Evolutionary conservation across 768 basidiomycete genomes (phyloP).

Genomic region (Candolleomyces eurysporus): DNA sequence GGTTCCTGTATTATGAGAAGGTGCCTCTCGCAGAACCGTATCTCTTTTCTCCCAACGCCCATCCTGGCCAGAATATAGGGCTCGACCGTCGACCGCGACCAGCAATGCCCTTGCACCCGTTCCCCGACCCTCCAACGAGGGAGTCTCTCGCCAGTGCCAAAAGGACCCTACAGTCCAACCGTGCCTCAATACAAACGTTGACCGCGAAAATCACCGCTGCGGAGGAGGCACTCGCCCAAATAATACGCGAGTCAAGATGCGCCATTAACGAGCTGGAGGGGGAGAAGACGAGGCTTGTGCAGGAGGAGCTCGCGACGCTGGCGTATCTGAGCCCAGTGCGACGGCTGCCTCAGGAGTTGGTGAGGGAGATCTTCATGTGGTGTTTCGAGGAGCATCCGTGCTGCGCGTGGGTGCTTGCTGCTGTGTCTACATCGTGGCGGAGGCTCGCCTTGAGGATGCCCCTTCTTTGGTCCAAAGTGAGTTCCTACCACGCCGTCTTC

Average conservation of each 20-base stretch:
- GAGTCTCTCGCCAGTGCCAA: constrained; percentile 53
- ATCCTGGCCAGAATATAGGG: neutral
- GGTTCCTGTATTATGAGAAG: constrained; percentile 12
- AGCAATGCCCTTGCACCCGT: constrained; percentile 18
- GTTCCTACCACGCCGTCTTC: constrained; percentile 21
- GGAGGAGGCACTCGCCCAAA: constrained; percentile 54
- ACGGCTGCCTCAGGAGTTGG: constrained; percentile 68
- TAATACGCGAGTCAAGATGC: constrained; percentile 52
- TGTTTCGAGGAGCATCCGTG: constrained; percentile 70
- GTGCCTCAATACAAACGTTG: constrained; percentile 33
- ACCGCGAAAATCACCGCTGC: constrained; percentile 48
- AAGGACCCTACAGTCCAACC: constrained; percentile 36
- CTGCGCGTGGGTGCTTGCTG: constrained; percentile 72
- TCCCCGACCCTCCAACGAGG: constrained; percentile 60
- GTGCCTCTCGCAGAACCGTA: constrained; percentile 9
- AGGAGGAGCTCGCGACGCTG: constrained; percentile 45
- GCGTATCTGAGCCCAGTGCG: constrained; percentile 75
- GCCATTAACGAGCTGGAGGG: constrained; percentile 53
- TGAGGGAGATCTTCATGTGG: constrained; percentile 69
- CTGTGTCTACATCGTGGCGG: constrained; percentile 69
- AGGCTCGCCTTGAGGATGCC: constrained; percentile 64
- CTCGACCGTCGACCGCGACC: neutral
- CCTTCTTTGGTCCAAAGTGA: constrained; percentile 74
- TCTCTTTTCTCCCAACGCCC: constrained; percentile 5
- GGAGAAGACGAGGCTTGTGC: constrained; percentile 48